Percentiles rank a stretch among this genome's conserved stretches.
phyloP scores from a whole-genome alignment of 164 flowering plant species.

The Sextonia rubra region DNA sequence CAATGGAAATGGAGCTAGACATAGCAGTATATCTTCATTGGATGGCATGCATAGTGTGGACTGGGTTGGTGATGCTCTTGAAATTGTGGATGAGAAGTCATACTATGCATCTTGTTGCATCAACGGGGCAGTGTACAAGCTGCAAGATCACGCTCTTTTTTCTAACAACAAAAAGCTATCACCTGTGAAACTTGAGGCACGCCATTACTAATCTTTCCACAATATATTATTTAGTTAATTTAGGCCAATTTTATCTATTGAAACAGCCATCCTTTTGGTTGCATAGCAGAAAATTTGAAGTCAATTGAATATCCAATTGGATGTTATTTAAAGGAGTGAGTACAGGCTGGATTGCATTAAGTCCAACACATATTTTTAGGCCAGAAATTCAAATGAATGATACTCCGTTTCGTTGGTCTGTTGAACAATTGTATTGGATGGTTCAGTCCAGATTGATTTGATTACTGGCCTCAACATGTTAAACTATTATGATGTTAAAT shows the following conservation, averaged over 20 bases:
- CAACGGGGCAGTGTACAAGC: constrained; percentile 55
- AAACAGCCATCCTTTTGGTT: not conserved
- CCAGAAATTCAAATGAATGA: not conserved
- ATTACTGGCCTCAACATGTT: not conserved
- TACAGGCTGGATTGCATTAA: not conserved
- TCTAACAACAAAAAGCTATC: constrained; percentile 35
- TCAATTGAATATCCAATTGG: not conserved
- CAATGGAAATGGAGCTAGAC: constrained; percentile 16
- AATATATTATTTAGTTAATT: too few relatives aligned
- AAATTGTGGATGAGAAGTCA: constrained; percentile 48
- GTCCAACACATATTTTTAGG: not conserved
- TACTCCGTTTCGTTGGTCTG: not conserved
- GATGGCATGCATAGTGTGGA: constrained; percentile 38
- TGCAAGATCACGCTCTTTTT: constrained; percentile 61
- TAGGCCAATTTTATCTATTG: not conserved
- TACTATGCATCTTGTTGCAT: constrained; percentile 59
- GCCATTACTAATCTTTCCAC: constrained; percentile 9
- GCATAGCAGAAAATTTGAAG: not conserved
- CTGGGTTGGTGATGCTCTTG: constrained; percentile 60
- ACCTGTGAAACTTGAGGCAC: constrained; percentile 76
- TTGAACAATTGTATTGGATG: not conserved
- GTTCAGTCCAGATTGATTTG: not conserved
- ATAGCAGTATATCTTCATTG: constrained; percentile 23
- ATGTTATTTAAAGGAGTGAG: not conserved
- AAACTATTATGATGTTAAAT: not conserved